These are phyloP conservation scores for Coemansia sp. DNA, from an alignment of 192 early-diverging fungal species.

Conservation along the genomic window DNA sequence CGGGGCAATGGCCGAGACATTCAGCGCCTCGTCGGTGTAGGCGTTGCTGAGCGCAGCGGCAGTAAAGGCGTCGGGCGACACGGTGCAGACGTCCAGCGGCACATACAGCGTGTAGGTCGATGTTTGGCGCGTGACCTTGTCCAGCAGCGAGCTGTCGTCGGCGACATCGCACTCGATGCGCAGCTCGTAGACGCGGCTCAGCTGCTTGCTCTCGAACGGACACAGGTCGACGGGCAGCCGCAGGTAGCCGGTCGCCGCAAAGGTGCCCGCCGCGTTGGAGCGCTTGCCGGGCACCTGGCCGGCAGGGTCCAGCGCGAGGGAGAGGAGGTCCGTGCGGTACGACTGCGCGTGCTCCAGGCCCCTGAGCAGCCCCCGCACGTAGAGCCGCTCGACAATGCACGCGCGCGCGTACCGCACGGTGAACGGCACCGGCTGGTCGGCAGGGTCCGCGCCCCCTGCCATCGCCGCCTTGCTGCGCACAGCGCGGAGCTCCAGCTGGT, in stretches of 20 bases:
- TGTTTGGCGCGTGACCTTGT: constrained; percentile 26
- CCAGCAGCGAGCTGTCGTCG: constrained; percentile 20
- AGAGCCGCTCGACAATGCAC: constrained; percentile 29
- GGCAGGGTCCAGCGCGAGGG: constrained; percentile 10
- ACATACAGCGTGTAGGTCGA: constrained; percentile 13
- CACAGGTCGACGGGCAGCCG: constrained; percentile 40
- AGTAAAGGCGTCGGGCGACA: constrained; percentile 26
- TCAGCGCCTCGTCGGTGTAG: constrained; percentile 40
- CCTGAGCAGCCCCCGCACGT: constrained; percentile 33
- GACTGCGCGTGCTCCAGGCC: constrained; percentile 23
- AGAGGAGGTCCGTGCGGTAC: constrained; percentile 18
- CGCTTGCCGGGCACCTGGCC: background rate
- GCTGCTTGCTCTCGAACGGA: constrained; percentile 45
- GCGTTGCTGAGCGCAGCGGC: constrained; percentile 24
- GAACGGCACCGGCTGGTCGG: background rate
- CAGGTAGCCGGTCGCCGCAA: constrained; percentile 18
- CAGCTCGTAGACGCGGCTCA: constrained; percentile 29
- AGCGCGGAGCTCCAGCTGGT: constrained; percentile 17
- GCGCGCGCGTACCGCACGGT: constrained; percentile 17
- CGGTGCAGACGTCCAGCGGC: constrained; percentile 29
- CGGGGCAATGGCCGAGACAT: constrained; percentile 22
- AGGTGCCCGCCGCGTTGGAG: constrained; percentile 5
- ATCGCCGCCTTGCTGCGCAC: background rate
- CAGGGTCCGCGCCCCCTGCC: background rate
- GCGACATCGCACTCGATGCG: constrained; percentile 45